Percentiles rank a stretch among this genome's conserved stretches.
Conservation (phyloP, 2,329 filamentous ascomycete species). For the Talaromyces pinophilus region DNA sequence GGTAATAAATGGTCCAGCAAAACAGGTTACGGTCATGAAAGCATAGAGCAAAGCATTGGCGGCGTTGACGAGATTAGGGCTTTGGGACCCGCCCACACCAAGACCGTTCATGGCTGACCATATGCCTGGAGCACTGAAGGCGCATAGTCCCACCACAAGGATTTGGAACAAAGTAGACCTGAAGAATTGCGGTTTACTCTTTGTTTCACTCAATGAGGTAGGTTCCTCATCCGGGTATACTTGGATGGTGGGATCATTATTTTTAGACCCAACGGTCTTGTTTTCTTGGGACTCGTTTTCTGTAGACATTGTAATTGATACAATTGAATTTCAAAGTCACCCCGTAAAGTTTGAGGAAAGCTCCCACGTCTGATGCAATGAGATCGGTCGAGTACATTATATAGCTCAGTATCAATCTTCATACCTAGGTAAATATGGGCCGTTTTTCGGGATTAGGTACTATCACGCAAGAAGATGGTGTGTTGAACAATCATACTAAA, state of each 20-base stretch:
- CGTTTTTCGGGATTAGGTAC: background rate
- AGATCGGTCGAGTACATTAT: background rate
- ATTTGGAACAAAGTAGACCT: constrained; percentile 49
- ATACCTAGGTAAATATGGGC: background rate
- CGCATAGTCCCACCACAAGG: constrained; percentile 42
- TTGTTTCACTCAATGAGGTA: background rate
- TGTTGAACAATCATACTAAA: background rate
- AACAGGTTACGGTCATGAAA: constrained; percentile 50
- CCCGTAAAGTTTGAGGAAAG: background rate
- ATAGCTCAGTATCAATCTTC: background rate
- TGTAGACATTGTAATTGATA: background rate
- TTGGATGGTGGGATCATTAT: background rate
- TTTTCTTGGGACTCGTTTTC: background rate
- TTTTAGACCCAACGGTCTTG: background rate
- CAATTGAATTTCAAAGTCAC: background rate
- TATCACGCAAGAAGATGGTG: background rate
- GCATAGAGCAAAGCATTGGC: constrained; percentile 53
- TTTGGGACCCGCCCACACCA: constrained; percentile 46
- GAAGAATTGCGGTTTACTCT: constrained; percentile 31
- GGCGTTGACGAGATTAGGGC: constrained; percentile 52
- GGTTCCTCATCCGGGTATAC: background rate
- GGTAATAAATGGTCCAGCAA: constrained; percentile 48
- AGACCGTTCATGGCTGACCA: constrained; percentile 50
- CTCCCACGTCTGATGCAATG: background rate
- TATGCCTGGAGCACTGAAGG: constrained; percentile 47